Conservation (phyloP, 306 rosid species). For the Gastrolobium villosum region DNA sequence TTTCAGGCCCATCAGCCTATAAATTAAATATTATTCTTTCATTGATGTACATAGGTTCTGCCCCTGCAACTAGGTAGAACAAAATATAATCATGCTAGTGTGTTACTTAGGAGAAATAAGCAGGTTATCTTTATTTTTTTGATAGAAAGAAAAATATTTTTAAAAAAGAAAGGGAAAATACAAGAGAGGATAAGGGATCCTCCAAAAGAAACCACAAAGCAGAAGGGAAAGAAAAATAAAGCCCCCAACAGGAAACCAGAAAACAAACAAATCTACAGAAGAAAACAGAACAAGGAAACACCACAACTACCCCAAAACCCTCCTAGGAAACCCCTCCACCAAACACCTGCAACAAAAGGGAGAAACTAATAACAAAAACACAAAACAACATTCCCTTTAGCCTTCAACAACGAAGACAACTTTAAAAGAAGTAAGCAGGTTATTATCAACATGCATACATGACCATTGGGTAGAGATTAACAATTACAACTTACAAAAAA, state of each 20-base stretch:
- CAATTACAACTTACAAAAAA: slow-evolving; percentile 27
- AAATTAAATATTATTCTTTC: slow-evolving; percentile 2
- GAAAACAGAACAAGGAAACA: neutral
- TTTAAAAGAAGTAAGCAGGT: slow-evolving; percentile 29
- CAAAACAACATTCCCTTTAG: slow-evolving; percentile 6
- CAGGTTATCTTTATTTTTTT: slow-evolving; percentile 1
- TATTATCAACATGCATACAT: neutral
- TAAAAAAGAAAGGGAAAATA: neutral
- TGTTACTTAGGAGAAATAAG: neutral
- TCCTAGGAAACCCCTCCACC: neutral
- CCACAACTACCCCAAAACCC: slow-evolving; percentile 4
- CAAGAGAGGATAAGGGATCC: neutral
- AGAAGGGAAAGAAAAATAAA: neutral
- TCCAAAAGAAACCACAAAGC: slow-evolving; percentile 14
- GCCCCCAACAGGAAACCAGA: neutral
- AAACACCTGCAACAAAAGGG: neutral
- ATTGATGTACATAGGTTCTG: neutral
- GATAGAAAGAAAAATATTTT: neutral
- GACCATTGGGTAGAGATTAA: neutral
- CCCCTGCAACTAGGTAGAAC: slow-evolving; percentile 20
- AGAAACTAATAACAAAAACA: neutral
- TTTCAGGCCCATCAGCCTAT: too few relatives aligned
- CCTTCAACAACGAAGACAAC: neutral
- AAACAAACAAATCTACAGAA: neutral
- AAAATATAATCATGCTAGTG: slow-evolving; percentile 9